Percentiles rank a stretch among this genome's conserved stretches.
Evolutionary conservation across 2,329 filamentous ascomycete species (phyloP).

Genomic region (Scedosporium minutisporum): DNA sequence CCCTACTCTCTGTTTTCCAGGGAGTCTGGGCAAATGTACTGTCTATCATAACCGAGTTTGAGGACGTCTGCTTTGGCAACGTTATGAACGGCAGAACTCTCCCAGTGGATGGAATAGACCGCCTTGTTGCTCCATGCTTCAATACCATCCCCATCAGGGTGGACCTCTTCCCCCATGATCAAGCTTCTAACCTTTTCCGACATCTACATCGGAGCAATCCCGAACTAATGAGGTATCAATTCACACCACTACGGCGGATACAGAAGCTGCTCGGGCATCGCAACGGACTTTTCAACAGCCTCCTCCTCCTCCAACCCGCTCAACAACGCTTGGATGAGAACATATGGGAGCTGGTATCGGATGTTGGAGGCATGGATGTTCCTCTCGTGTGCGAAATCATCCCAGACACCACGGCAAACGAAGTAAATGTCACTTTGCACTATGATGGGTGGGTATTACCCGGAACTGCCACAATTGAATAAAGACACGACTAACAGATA

Average conservation of each 20-base stretch:
- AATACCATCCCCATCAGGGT: constrained; percentile 72
- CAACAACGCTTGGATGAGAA: constrained; percentile 42
- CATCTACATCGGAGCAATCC: constrained; percentile 52
- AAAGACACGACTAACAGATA: not conserved
- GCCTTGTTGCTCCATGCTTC: constrained; percentile 81
- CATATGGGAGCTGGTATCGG: constrained; percentile 48
- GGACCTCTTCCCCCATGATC: constrained; percentile 34
- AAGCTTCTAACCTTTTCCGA: constrained; percentile 47
- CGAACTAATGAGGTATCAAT: constrained; percentile 56
- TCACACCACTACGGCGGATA: constrained; percentile 64
- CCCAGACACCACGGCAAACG: constrained; percentile 42
- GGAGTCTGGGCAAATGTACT: constrained; percentile 62
- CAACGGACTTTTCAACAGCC: constrained; percentile 62
- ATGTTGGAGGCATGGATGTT: constrained; percentile 59
- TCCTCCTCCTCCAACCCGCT: constrained; percentile 68
- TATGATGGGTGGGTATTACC: constrained; percentile 38
- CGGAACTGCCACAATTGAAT: constrained; percentile 13
- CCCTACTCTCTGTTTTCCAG: constrained; percentile 60
- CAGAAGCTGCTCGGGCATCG: constrained; percentile 41
- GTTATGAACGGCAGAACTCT: constrained; percentile 70
- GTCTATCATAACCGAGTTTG: constrained; percentile 38
- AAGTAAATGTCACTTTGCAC: constrained; percentile 52
- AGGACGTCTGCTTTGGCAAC: constrained; percentile 79
- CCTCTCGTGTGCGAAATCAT: constrained; percentile 69
- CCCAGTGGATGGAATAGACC: constrained; percentile 54